These are phyloP conservation scores for Capsella bursapastoris DNA, from an alignment of 345 rosid species.

Conservation along the genomic window DNA sequence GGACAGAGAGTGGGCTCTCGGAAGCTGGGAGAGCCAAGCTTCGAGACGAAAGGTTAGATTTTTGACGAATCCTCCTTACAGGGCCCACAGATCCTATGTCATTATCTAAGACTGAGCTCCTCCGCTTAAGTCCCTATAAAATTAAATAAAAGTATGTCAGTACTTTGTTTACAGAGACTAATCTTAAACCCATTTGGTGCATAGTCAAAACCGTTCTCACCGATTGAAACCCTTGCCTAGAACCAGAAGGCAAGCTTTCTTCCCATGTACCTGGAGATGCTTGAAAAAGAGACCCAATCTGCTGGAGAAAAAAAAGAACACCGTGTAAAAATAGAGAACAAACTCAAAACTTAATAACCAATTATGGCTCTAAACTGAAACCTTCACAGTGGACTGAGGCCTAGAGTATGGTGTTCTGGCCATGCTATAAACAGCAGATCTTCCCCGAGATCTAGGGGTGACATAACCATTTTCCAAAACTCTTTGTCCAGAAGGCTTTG, in stretches of 20 bases:
- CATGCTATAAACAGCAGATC: slow-evolving; percentile 93
- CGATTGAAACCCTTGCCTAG: slow-evolving; percentile 59
- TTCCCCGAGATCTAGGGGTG: slow-evolving; percentile 81
- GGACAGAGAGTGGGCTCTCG: slow-evolving; percentile 46
- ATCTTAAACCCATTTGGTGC: background rate
- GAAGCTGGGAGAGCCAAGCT: slow-evolving; percentile 52
- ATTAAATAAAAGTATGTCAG: slow-evolving; percentile 19
- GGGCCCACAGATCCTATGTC: slow-evolving; percentile 82
- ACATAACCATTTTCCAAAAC: slow-evolving; percentile 67
- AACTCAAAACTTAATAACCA: slow-evolving; percentile 3
- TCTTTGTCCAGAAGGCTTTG: slow-evolving; percentile 54
- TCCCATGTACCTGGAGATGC: slow-evolving; percentile 56
- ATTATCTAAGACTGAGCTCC: slow-evolving; percentile 78
- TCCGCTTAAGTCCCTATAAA: slow-evolving; percentile 72
- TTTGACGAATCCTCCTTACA: slow-evolving; percentile 89
- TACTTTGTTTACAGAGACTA: slow-evolving; percentile 13
- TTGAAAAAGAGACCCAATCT: slow-evolving; percentile 53
- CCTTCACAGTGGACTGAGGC: slow-evolving; percentile 67
- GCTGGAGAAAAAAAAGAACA: slow-evolving; percentile 48
- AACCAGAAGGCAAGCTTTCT: slow-evolving; percentile 57
- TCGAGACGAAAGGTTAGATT: slow-evolving; percentile 66
- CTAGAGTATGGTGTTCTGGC: slow-evolving; percentile 87
- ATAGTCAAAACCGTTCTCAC: slow-evolving; percentile 27
- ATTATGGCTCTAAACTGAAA: slow-evolving; percentile 33
- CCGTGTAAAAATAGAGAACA: background rate